Evolutionary conservation across 169 alveolate species (phyloP).

Genomic region (Plasmodium reichenowi): DNA sequence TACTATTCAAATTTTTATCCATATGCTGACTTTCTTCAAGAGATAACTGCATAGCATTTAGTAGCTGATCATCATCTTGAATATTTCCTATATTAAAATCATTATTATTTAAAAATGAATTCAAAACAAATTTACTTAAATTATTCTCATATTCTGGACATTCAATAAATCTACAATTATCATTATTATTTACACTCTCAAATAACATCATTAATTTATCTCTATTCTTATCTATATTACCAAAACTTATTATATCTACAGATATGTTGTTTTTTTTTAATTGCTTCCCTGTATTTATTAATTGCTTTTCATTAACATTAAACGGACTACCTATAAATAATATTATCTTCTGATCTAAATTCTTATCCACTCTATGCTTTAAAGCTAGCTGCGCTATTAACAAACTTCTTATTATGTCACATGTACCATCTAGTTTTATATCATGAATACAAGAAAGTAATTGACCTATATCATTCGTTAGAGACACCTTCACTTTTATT

Average conservation of each 20-base stretch:
- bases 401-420: slow-evolving; percentile 92
- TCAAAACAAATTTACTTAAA: slow-evolving; percentile 41
- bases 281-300: slow-evolving; percentile 90
- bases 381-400: slow-evolving; percentile 96
- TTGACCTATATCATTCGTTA: slow-evolving; percentile 94
- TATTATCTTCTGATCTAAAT: slow-evolving; percentile 94
- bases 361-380: slow-evolving; percentile 97
- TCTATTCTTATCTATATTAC: slow-evolving; percentile 88
- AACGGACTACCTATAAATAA: slow-evolving; percentile 97
- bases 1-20: neutral
- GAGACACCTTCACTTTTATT: slow-evolving; percentile 92
- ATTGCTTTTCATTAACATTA: slow-evolving; percentile 70
- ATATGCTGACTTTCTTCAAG: slow-evolving; percentile 10
- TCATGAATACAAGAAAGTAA: slow-evolving; percentile 88
- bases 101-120: slow-evolving; percentile 18
- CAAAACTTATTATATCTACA: slow-evolving; percentile 92
- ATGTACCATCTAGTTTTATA: slow-evolving; percentile 90
- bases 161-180: slow-evolving; percentile 89
- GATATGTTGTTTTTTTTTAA: slow-evolving; percentile 95
- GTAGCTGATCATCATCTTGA: slow-evolving; percentile 43
- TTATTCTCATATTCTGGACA: slow-evolving; percentile 84
- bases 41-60: slow-evolving; percentile 57
- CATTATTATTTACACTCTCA: slow-evolving; percentile 87
- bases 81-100: slow-evolving; percentile 34
- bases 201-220: slow-evolving; percentile 87